These are phyloP conservation scores for Hura crepitans DNA, from an alignment of 441 rosid species.

Conservation along the genomic window DNA sequence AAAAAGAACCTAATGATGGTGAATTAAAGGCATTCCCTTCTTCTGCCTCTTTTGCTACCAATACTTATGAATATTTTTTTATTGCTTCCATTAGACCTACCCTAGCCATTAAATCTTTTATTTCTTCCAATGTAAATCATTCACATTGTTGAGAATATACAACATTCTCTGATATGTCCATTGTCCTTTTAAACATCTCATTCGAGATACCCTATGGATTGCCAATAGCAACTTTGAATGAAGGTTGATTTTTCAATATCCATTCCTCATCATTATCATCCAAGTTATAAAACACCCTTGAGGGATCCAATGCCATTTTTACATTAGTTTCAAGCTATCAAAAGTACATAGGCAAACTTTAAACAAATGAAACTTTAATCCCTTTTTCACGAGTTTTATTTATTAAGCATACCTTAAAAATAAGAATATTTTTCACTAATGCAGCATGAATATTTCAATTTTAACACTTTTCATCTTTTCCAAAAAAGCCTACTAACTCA, in stretches of 20 bases:
- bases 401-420: constrained; percentile 73
- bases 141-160: constrained; percentile 64
- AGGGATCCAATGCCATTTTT: constrained; percentile 84
- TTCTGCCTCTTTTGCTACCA: constrained; percentile 80
- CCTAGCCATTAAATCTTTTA: constrained; percentile 57
- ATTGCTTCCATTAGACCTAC: constrained; percentile 46
- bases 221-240: constrained; percentile 39
- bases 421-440: constrained; percentile 77
- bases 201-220: constrained; percentile 41
- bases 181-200: constrained; percentile 68
- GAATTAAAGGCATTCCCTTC: constrained; percentile 84
- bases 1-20: constrained; percentile 81
- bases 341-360: constrained; percentile 54
- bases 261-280: constrained; percentile 91
- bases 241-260: constrained; percentile 38
- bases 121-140: constrained; percentile 59
- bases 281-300: constrained; percentile 77
- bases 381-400: constrained; percentile 58
- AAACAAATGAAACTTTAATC: constrained; percentile 43
- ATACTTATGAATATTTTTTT: constrained; percentile 48
- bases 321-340: constrained; percentile 80
- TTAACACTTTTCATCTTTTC: constrained; percentile 96
- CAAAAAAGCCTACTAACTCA: constrained; percentile 87
- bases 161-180: constrained; percentile 85
- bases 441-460: constrained; percentile 79